Evolutionary conservation across 2,329 filamentous ascomycete genomes (phyloP), one percentile per base, ranked within the genome.

Genomic region (Penicillium sp.): DNA sequence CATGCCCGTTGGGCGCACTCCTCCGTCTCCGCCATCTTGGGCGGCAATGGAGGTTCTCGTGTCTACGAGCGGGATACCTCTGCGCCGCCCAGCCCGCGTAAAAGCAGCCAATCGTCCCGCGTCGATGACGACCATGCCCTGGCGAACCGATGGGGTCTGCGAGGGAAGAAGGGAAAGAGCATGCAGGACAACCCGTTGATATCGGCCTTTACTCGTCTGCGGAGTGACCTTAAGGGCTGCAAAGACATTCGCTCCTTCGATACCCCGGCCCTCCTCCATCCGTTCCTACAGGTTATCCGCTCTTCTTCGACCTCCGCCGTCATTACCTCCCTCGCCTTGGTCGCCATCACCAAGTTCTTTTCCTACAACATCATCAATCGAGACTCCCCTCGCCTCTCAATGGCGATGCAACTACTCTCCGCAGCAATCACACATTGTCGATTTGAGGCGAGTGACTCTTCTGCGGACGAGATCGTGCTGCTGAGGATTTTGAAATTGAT

Each of bases 171-270:
- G 73, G 92, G 91, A 44, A 95, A 92, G 77, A 95, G 89, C 75
- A 87, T 96, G 80, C 90, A 96, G 73, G 93, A 97, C 72, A 95
- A 97, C 64, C 93, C 93, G 33, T 79, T 98, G 63, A 95, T 98
- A 76, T 87, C 90, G 55, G 92, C 89, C 12, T 98, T 98, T 74
- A 89, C 91, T 44, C 87, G 89, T 62, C 74, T 98, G 57, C 83
- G 93, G 52, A 86, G 88, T 63, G 92, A 97, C 67, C 78, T 98
- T 59, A 89, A 91, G 56, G 84, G 83, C 42, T 88, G 91, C 62
- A 92, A 85, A 88, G 89, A 97, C 68, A 93, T 98, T 54, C 82
- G 84, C 62, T 80, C 78, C 8, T 96, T 97, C 67, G 92, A 97
- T 72, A 90, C 91, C 0, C 88, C 91, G 10, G 84, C 89, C 18